Evolutionary conservation across 2,329 filamentous ascomycete species (phyloP), one percentile per base, ranked within the genome.

Genomic region (Aspergillus sp.): DNA sequence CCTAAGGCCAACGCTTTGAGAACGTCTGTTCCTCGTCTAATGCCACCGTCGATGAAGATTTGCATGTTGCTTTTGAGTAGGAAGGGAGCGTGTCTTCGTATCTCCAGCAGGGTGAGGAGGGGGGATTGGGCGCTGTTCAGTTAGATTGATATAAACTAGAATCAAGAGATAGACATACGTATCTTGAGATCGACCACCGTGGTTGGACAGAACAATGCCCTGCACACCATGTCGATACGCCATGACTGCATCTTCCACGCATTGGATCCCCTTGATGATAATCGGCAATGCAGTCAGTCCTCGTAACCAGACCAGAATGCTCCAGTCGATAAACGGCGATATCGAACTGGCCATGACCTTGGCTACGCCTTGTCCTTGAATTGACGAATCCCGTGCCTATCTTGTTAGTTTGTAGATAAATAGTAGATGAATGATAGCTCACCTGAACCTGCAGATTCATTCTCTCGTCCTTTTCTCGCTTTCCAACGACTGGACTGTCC

Each of bases 1-100:
- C 83, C 83, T 0, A 86, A 65, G 41, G 80, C 83, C 8, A 86
- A 56, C 0, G 80, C 81, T 60, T 86, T 86, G 52, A 87, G 72
- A 3, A 86, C 77, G 54, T 87, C 83, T 0, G 80, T 79, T 0
- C 83, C 83, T 12, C 82, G 68, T n/a, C 74, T 72, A 28, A 87
- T 73, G 0, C 83, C 83, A 0, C 82, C 81, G 49, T 87, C 83
- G 4, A 86, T 67, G 41, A 76, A 79, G 0, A 86, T 75, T 54
- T 85, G 79, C 59, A 85, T 69, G 41, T 65, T 64, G 27, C 75
- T 72, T 4, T 47, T 45, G 40, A 86, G 80, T 0, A 86, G 71
- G 43, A 78, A 70, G 0, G 82, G 82, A 34, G 76, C 81, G 49
- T 75, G 76, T 51, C 74, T 73, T 45, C 81, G 80, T 48, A 86